Conservation (phyloP, 139 green algal species). For the Volvox africanus region DNA sequence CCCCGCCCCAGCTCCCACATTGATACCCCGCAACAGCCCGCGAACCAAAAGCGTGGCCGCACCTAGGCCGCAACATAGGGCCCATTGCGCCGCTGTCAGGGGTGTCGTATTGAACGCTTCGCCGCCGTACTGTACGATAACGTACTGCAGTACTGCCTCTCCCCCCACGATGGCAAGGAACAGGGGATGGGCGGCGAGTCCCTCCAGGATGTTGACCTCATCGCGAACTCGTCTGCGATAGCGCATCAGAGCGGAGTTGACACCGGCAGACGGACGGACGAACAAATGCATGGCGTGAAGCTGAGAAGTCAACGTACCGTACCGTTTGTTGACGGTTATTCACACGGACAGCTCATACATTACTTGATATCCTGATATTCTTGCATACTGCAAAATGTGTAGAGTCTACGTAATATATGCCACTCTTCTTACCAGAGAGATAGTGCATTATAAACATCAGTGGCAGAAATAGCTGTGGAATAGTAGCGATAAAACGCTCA, state of each 20-base stretch:
- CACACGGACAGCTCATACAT: no score
- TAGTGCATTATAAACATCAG: no score
- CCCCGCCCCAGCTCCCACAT: background rate
- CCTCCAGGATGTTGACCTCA: slow-evolving; percentile 72
- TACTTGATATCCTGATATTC: no score
- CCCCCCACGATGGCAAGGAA: slow-evolving; percentile 79
- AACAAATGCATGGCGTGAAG: no score
- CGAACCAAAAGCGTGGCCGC: slow-evolving; percentile 68
- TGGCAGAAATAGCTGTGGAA: no score
- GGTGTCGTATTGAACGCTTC: slow-evolving; percentile 79
- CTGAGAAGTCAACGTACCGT: no score
- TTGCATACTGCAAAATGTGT: no score
- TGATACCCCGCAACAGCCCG: slow-evolving; percentile 47
- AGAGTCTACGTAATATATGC: no score
- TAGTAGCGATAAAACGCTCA: no score
- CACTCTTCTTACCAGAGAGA: no score
- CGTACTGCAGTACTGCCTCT: slow-evolving; percentile 53
- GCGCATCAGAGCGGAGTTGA: background rate
- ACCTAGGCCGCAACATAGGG: slow-evolving; percentile 77
- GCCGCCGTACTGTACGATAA: slow-evolving; percentile 77
- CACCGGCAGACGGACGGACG: background rate
- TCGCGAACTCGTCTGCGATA: slow-evolving; percentile 77
- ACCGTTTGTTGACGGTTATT: no score
- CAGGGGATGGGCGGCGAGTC: slow-evolving; percentile 65
- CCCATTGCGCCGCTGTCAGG: slow-evolving; percentile 76